Base-by-base conservation (phyloP, 768 basidiomycete genomes). In the Pleurotus tuoliensis region DNA sequence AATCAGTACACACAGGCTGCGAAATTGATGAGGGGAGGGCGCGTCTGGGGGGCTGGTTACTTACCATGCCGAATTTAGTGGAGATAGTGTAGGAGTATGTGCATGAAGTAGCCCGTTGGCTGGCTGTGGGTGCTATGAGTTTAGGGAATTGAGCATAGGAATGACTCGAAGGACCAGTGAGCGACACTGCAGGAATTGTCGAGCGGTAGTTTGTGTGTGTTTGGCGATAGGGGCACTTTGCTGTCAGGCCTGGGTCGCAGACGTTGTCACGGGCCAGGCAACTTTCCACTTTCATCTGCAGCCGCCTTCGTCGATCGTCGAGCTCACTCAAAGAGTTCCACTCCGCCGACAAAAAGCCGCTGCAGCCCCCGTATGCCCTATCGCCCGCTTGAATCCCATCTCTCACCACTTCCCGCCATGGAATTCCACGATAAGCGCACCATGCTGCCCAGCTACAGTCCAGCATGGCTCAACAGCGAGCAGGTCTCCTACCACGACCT, bases 1-100 rank as follows among this genome's bases (percentile, higher is more conserved):
- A 93, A 61, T 89, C 87, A 12, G 76, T 83, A 69, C 89, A 92
- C 44, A 82, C 76, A 16, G 84, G 79, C 86, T 86, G 56, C 27
- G 24, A 34, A 8, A 34, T 34, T 34, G 8, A 9, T 34, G n/a
- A n/a, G n/a, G n/a, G n/a, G n/a, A n/a, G n/a, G n/a, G n/a, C n/a
- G n/a, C n/a, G n/a, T n/a, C n/a, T n/a, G n/a, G n/a, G n/a, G n/a
- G n/a, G n/a, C n/a, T n/a, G n/a, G n/a, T 34, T 34, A 34, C 30
- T 9, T 34, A 34, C 30, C 30, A 34, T 34, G n/a, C n/a, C n/a
- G n/a, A n/a, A n/a, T n/a, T n/a, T n/a, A n/a, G n/a, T n/a, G n/a
- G n/a, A n/a, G 16, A 49, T 22, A 12, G 4, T 16, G 5, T 15
- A 47, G 18, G 12, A 4, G 20, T 18, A 47, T 15, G 13, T 13